Evolutionary conservation across 2,329 filamentous ascomycete species (phyloP).

Genomic region (Fusarium sp.): DNA sequence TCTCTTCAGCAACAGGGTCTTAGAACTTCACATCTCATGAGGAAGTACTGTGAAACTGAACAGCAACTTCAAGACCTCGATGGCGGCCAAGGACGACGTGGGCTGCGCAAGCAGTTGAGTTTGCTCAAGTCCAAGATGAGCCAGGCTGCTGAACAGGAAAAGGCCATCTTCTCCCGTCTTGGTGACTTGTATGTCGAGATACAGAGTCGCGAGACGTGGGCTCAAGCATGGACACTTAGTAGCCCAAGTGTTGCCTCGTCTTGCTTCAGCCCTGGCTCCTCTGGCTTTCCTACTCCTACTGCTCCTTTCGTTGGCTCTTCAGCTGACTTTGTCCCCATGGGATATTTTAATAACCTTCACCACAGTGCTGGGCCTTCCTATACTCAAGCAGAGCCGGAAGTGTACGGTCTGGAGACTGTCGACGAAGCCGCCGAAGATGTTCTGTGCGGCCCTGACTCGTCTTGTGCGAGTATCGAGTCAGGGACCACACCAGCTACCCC

Average conservation of each 20-base stretch:
- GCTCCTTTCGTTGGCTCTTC: conserved; percentile 48
- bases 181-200: conserved; percentile 64
- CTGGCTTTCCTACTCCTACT: conserved; percentile 27
- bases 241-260: conserved; percentile 27
- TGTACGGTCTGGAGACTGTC: conserved; percentile 43
- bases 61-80: conserved; percentile 46
- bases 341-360: conserved; percentile 33
- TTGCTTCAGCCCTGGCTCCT: conserved; percentile 32
- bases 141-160: conserved; percentile 62
- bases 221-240: conserved; percentile 37
- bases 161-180: conserved; percentile 59
- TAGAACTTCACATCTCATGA: conserved; percentile 55
- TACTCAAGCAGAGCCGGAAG: conserved; percentile 2
- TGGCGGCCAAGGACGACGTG: conserved; percentile 47
- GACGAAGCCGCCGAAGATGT: conserved; percentile 43
- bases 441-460: conserved; percentile 8
- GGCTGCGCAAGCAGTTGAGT: conserved; percentile 57
- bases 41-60: conserved; percentile 55
- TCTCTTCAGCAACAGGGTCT: conserved; percentile 57
- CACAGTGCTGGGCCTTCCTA: conserved; percentile 4
- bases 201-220: conserved; percentile 58
- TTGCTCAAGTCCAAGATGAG: conserved; percentile 58
- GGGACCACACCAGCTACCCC: conserved; percentile 19
- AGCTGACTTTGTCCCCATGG: conserved; percentile 51
- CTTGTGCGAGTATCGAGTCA: conserved; percentile 4